Evolutionary conservation across 1,284 basidiomycete genomes (phyloP).

Genomic region (Marasmius fiardii): DNA sequence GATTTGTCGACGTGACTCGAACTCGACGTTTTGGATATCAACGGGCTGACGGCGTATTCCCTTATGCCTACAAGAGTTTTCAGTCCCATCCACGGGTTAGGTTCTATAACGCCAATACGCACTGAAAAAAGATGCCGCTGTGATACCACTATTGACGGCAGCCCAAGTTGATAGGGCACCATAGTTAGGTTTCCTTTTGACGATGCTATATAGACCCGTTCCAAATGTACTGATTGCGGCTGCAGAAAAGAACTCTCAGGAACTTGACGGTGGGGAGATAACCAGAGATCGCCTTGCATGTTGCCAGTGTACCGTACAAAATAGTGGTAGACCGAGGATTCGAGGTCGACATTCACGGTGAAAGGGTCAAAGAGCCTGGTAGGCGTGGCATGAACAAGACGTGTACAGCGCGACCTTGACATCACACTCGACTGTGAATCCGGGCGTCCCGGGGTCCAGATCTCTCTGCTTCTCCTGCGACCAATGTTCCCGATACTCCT

Average conservation of each 20-base stretch:
- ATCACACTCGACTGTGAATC: no score
- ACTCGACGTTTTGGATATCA: slow-evolving; percentile 27
- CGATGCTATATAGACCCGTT: slow-evolving; percentile 52
- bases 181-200: slow-evolving; percentile 39
- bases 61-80: slow-evolving; percentile 46
- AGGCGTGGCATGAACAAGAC: no score
- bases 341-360: background rate
- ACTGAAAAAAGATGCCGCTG: slow-evolving; percentile 72
- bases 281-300: slow-evolving; percentile 72
- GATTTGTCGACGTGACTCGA: slow-evolving; percentile 19
- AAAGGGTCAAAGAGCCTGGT: no score
- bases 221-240: slow-evolving; percentile 48
- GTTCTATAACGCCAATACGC: slow-evolving; percentile 21
- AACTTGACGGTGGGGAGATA: slow-evolving; percentile 22
- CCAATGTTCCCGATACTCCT: no score
- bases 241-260: slow-evolving; percentile 20
- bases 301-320: slow-evolving; percentile 50
- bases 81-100: background rate
- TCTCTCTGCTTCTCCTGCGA: no score
- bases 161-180: slow-evolving; percentile 46
- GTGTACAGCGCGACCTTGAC: no score
- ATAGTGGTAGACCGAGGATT: slow-evolving; percentile 30
- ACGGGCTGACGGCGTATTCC: slow-evolving; percentile 61
- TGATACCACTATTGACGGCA: slow-evolving; percentile 64
- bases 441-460: no score